Evolutionary conservation across 495 filamentous ascomycete species (phyloP).

Genomic region (Chaetomium cochliodes): DNA sequence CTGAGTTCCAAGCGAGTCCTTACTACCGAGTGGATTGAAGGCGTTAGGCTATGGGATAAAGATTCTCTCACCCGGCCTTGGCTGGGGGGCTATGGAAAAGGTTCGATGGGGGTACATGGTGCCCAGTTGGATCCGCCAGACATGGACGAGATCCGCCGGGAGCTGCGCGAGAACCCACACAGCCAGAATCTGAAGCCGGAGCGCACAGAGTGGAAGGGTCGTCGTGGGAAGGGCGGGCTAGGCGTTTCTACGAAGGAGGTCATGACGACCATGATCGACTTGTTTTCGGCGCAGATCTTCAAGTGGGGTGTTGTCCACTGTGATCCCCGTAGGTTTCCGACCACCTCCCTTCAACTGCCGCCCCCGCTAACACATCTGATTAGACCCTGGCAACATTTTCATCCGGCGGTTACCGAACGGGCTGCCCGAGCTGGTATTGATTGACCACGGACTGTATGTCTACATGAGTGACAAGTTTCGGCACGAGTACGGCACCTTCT

Average conservation of each 20-base stretch:
- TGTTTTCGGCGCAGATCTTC: slow-evolving; percentile 96
- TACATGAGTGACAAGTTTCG: slow-evolving; percentile 81
- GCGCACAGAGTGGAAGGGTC: slow-evolving; percentile 74
- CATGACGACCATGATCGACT: slow-evolving; percentile 93
- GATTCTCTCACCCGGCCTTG: slow-evolving; percentile 68
- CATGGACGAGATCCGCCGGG: slow-evolving; percentile 39
- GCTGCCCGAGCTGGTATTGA: slow-evolving; percentile 83
- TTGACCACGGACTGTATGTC: slow-evolving; percentile 96
- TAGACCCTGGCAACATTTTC: slow-evolving; percentile 90
- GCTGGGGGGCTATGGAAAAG: slow-evolving; percentile 70
- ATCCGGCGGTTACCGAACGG: slow-evolving; percentile 80
- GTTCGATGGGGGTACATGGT: slow-evolving; percentile 75
- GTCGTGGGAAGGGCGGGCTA: slow-evolving; percentile 67
- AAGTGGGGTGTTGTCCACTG: slow-evolving; percentile 92
- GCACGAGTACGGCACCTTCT: slow-evolving; percentile 87
- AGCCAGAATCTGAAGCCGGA: slow-evolving; percentile 69
- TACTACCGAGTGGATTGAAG: slow-evolving; percentile 97
- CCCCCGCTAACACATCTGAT: neutral
- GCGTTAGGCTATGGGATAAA: slow-evolving; percentile 87
- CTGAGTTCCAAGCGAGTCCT: slow-evolving; percentile 81
- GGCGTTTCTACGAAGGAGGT: slow-evolving; percentile 78
- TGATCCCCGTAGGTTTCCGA: slow-evolving; percentile 60
- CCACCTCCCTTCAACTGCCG: neutral
- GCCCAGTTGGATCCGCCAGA: slow-evolving; percentile 58
- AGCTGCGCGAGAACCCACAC: slow-evolving; percentile 45